These are phyloP conservation scores for Poteriospumella lacustris DNA, from an alignment of 108 stramenopile species.

Conservation along the genomic window DNA sequence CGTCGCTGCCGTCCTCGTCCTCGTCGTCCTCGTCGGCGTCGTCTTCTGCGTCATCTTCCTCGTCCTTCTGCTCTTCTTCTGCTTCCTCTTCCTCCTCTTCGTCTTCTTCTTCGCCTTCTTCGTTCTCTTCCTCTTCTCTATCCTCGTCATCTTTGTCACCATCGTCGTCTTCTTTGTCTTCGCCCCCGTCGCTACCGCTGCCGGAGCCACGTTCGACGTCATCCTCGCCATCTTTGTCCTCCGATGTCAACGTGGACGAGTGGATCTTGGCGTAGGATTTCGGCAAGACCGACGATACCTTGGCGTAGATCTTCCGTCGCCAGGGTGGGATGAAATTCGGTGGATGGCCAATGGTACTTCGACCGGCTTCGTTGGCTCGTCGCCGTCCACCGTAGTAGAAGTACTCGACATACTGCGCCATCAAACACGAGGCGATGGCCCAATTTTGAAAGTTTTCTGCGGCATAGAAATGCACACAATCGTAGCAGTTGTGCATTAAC, in stretches of 20 bases:
- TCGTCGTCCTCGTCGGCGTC: neutral
- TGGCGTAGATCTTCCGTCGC: no score
- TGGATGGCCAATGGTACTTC: neutral
- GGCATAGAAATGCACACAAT: neutral
- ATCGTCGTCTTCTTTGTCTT: neutral
- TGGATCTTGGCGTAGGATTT: no score
- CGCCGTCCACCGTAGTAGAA: constrained; percentile 23
- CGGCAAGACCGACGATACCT: no score
- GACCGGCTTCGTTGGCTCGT: neutral
- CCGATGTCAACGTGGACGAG: no score
- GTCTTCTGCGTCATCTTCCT: neutral
- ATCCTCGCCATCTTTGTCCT: no score
- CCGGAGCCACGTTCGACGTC: no score
- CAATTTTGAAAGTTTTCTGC: neutral
- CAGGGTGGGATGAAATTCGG: no score
- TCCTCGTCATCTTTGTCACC: constrained; percentile 10
- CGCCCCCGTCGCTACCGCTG: no score
- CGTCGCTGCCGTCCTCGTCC: neutral
- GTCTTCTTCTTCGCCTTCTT: constrained; percentile 5
- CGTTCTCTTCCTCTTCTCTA: neutral
- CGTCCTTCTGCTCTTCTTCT: neutral
- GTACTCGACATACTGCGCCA: constrained; percentile 24
- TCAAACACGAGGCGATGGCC: neutral
- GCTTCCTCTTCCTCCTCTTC: constrained; percentile 6
- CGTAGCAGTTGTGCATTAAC: neutral